phyloP scores from a whole-genome alignment of 306 rosid genomes.

The Quercus rubra region DNA sequence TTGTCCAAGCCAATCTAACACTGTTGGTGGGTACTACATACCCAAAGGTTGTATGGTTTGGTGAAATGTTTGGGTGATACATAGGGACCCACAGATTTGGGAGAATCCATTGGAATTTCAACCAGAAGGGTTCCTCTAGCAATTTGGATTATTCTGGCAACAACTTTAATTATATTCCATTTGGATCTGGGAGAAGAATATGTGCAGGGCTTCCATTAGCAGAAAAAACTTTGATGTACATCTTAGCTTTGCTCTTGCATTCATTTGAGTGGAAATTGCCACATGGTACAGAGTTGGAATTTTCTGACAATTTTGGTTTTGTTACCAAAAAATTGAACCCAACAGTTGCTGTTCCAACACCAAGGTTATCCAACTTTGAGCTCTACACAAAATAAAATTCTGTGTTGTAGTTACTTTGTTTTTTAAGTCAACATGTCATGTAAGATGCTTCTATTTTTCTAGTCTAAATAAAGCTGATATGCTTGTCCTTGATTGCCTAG shows the following conservation, averaged over 20 bases:
- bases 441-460: no score
- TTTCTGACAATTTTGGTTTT: slow-evolving; percentile 12
- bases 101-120: slow-evolving; percentile 18
- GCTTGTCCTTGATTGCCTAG: no score
- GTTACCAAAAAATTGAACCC: slow-evolving; percentile 25
- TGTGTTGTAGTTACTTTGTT: no score
- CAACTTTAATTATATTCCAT: slow-evolving; percentile 22
- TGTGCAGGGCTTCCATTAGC: slow-evolving; percentile 28
- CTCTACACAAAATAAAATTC: not conserved
- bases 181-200: slow-evolving; percentile 39
- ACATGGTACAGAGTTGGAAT: not conserved
- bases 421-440: no score
- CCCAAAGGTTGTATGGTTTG: slow-evolving; percentile 21
- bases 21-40: slow-evolving; percentile 21
- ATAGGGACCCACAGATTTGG: slow-evolving; percentile 30
- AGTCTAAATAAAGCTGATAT: no score
- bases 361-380: slow-evolving; percentile 15
- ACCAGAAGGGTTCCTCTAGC: slow-evolving; percentile 18
- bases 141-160: slow-evolving; percentile 17
- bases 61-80: slow-evolving; percentile 23
- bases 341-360: slow-evolving; percentile 12
- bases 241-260: slow-evolving; percentile 27
- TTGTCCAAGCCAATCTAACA: slow-evolving; percentile 3
- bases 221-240: slow-evolving; percentile 4
- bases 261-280: slow-evolving; percentile 30